Conservation (phyloP, 2,329 filamentous ascomycete species). For the Curvularia sp. region DNA sequence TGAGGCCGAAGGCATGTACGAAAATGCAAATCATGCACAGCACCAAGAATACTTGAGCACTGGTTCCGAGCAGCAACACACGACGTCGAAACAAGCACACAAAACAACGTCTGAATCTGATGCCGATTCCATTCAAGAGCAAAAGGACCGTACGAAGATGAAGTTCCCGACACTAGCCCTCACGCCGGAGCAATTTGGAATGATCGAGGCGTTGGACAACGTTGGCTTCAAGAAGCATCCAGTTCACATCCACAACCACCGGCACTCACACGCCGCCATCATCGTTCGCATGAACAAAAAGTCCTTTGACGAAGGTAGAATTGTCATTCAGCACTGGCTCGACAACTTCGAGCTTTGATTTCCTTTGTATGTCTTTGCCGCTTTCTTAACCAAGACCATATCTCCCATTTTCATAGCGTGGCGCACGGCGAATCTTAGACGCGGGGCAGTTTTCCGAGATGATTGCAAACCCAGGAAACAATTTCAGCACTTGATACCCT, state of each 20-base stretch:
- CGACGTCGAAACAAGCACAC: constrained; percentile 19
- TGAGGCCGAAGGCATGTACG: constrained; percentile 79
- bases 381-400: not conserved
- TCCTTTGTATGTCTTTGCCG: not conserved
- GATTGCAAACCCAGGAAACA: too few relatives aligned
- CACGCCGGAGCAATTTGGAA: constrained; percentile 79
- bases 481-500: not conserved
- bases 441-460: not conserved
- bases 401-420: constrained; percentile 17
- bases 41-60: constrained; percentile 73
- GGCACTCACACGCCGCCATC: constrained; percentile 87
- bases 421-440: constrained; percentile 15
- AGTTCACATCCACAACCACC: constrained; percentile 76
- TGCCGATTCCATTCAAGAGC: constrained; percentile 39
- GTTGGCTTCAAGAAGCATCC: constrained; percentile 66
- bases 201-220: constrained; percentile 77
- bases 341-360: constrained; percentile 66
- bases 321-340: constrained; percentile 83
- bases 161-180: constrained; percentile 77
- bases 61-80: constrained; percentile 54
- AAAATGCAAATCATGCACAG: constrained; percentile 72
- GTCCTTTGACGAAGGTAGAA: constrained; percentile 74
- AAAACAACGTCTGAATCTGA: constrained; percentile 27
- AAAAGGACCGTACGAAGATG: constrained; percentile 43
- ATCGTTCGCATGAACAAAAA: constrained; percentile 75